Evolutionary conservation across 768 basidiomycete species (phyloP).

Genomic region (Amanita exitialis): DNA sequence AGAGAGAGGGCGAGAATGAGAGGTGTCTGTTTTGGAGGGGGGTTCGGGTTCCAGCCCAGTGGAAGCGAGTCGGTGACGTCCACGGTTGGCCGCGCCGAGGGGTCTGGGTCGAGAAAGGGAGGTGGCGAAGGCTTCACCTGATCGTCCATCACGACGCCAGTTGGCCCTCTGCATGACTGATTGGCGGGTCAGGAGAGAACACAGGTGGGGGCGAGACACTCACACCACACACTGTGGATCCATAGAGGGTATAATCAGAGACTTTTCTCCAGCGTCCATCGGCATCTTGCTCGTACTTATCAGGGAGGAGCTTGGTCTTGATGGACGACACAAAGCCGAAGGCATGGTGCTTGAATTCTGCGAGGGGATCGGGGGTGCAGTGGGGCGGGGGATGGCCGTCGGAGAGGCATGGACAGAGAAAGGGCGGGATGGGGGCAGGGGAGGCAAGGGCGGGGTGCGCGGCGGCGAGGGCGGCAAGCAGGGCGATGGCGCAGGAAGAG

Average conservation of each 20-base stretch:
- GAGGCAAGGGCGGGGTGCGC: slow-evolving; percentile 31
- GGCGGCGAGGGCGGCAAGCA: slow-evolving; percentile 46
- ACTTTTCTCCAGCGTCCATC: slow-evolving; percentile 54
- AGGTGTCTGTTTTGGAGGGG: slow-evolving; percentile 24
- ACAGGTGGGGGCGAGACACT: slow-evolving; percentile 14
- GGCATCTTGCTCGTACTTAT: slow-evolving; percentile 38
- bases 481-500: slow-evolving; percentile 45
- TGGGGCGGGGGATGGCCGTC: slow-evolving; percentile 3
- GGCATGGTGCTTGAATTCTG: background rate
- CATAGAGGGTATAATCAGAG: slow-evolving; percentile 50
- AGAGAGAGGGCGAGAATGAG: slow-evolving; percentile 51
- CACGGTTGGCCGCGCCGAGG: slow-evolving; percentile 12
- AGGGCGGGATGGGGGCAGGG: slow-evolving; percentile 40
- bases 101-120: slow-evolving; percentile 11
- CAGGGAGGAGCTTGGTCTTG: slow-evolving; percentile 28
- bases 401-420: slow-evolving; percentile 23
- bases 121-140: slow-evolving; percentile 17
- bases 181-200: background rate
- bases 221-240: slow-evolving; percentile 57
- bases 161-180: slow-evolving; percentile 17
- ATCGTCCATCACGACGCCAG: slow-evolving; percentile 21
- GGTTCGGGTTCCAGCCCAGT: slow-evolving; percentile 36
- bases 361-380: background rate
- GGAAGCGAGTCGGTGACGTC: slow-evolving; percentile 34
- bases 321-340: background rate